These are phyloP conservation scores for Podospora conica DNA, from an alignment of 495 filamentous ascomycete genomes.

Conservation along the genomic window DNA sequence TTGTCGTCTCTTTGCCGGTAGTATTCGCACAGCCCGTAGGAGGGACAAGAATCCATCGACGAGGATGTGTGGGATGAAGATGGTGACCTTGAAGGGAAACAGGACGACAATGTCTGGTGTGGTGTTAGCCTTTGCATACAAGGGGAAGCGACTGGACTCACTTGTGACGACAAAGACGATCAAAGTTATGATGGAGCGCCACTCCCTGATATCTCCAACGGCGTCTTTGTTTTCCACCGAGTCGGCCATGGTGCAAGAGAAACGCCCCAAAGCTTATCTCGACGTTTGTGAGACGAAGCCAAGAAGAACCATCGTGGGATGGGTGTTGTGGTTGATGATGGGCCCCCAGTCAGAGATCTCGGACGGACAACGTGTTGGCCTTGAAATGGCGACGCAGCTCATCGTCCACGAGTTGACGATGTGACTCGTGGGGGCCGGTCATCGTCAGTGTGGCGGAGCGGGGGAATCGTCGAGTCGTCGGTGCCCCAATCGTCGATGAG, in stretches of 20 bases:
- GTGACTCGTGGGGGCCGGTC: too few relatives aligned
- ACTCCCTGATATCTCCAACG: constrained; percentile 42
- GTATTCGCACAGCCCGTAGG: constrained; percentile 43
- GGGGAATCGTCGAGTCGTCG: not conserved
- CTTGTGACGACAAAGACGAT: constrained; percentile 60
- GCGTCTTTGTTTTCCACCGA: not conserved
- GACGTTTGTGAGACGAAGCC: not conserved
- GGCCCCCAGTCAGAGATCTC: not conserved
- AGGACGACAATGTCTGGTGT: constrained; percentile 54
- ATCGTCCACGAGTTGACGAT: not conserved
- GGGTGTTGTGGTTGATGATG: not conserved
- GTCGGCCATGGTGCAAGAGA: not conserved
- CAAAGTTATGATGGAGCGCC: constrained; percentile 58
- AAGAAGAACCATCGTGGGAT: not conserved
- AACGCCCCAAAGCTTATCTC: not conserved
- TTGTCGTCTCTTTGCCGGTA: constrained; percentile 31
- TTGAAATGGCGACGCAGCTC: too few relatives aligned
- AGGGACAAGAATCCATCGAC: constrained; percentile 35
- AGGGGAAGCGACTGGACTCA: constrained; percentile 29
- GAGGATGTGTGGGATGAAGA: constrained; percentile 47
- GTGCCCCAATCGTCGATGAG: not conserved
- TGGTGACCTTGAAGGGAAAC: constrained; percentile 55
- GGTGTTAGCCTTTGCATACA: not conserved
- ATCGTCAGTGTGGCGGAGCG: not conserved
- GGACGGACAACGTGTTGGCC: not conserved